phyloP scores from a whole-genome alignment of 2,329 filamentous ascomycete genomes.

The Cercospora zeae-maydis region DNA sequence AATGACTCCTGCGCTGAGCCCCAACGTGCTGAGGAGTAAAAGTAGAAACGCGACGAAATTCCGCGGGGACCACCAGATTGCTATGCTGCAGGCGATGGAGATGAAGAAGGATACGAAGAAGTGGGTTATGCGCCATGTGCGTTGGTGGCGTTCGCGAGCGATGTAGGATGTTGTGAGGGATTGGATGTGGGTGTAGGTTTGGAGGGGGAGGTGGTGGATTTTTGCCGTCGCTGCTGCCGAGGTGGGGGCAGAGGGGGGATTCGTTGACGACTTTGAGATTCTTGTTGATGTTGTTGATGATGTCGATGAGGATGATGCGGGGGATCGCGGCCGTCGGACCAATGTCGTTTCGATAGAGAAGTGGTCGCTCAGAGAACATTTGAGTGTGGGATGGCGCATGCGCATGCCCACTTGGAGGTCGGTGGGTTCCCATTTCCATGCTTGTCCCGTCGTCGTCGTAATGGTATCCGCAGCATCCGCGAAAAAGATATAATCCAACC shows the following conservation, averaged over 20 bases:
- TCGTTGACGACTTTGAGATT: no score
- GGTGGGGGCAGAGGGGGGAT: no score
- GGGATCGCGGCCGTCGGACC: conserved; percentile 36
- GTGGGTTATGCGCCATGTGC: conserved; percentile 67
- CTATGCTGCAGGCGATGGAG: conserved; percentile 71
- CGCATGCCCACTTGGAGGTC: conserved; percentile 73
- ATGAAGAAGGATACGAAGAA: conserved; percentile 66
- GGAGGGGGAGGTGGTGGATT: conserved; percentile 12
- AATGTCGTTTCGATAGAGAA: conserved; percentile 86
- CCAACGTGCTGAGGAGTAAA: conserved; percentile 73
- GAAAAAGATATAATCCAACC: conserved; percentile 93
- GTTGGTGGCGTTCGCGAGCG: conserved; percentile 67
- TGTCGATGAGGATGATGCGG: no score
- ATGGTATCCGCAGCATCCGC: no score
- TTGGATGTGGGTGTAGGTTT: conserved; percentile 67
- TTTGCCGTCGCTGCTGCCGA: neutral
- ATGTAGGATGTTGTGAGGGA: conserved; percentile 66
- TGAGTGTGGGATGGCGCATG: conserved; percentile 72
- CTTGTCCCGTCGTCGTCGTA: conserved; percentile 35
- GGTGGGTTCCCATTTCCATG: conserved; percentile 62
- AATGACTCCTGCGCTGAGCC: conserved; percentile 69
- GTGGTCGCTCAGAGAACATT: conserved; percentile 89
- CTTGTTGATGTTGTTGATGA: neutral
- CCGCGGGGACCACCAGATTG: conserved; percentile 77
- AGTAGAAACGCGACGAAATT: conserved; percentile 78